Evolutionary conservation across 495 filamentous ascomycete species (phyloP).

Genomic region (Daldinia grandis): DNA sequence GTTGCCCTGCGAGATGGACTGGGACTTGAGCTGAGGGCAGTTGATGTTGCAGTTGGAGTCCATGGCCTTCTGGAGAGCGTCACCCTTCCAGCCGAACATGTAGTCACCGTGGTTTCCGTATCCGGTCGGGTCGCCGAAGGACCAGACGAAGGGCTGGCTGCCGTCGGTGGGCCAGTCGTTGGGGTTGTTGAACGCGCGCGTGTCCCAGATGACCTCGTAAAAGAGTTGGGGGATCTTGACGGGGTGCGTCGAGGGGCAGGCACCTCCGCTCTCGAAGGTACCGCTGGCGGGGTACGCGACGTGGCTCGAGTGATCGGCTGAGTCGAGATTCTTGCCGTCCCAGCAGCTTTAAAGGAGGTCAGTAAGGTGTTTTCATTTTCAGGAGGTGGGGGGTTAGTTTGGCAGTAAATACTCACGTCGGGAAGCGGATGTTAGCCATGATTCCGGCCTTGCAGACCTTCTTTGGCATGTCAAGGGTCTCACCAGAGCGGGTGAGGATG

Average conservation of each 20-base stretch:
- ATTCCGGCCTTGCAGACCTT: constrained; percentile 51
- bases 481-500: constrained; percentile 40
- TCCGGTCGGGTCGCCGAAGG: constrained; percentile 49
- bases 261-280: constrained; percentile 49
- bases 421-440: constrained; percentile 49
- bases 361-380: neutral
- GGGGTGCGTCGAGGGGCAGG: constrained; percentile 48
- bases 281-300: constrained; percentile 50
- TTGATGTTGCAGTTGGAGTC: constrained; percentile 50
- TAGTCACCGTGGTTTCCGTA: constrained; percentile 55
- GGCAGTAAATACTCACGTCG: constrained; percentile 33
- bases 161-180: constrained; percentile 55
- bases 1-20: constrained; percentile 51
- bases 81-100: constrained; percentile 54
- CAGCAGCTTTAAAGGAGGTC: constrained; percentile 37
- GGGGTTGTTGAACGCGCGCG: constrained; percentile 48
- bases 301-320: constrained; percentile 50
- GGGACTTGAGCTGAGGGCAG: constrained; percentile 50
- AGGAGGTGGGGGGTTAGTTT: neutral
- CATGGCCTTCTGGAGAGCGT: constrained; percentile 52
- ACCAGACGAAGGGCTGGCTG: constrained; percentile 58
- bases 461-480: constrained; percentile 46
- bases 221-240: constrained; percentile 52
- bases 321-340: constrained; percentile 48
- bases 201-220: constrained; percentile 52